phyloP scores from a whole-genome alignment of 768 basidiomycete species.

The Psilocybe azurescens region DNA sequence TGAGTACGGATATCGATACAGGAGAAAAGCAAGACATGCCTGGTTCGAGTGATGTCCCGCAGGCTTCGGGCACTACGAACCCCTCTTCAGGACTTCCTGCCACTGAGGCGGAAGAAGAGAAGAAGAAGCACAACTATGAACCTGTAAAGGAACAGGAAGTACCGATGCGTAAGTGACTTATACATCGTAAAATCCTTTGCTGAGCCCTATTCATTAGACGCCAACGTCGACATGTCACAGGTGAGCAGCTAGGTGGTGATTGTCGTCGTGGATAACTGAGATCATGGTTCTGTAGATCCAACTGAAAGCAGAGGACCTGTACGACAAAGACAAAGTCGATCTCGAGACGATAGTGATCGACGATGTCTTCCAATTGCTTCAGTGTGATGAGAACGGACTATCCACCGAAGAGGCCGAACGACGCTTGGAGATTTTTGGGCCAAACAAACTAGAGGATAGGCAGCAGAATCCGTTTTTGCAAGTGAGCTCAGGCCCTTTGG shows the following conservation, averaged over 20 bases:
- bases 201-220: constrained; percentile 6
- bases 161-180: constrained; percentile 12
- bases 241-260: not conserved
- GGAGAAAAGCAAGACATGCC: constrained; percentile 1
- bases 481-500: constrained; percentile 40
- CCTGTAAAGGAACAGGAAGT: constrained; percentile 1
- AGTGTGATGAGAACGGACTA: constrained; percentile 86
- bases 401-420: constrained; percentile 76
- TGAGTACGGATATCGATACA: not conserved
- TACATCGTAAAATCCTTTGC: not conserved
- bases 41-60: not conserved
- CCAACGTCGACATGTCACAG: constrained; percentile 26
- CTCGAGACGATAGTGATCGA: constrained; percentile 95
- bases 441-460: constrained; percentile 90
- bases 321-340: constrained; percentile 99
- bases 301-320: constrained; percentile 89
- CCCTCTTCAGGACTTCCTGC: not conserved
- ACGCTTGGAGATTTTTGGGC: constrained; percentile 92
- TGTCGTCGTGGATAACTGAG: not conserved
- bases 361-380: constrained; percentile 94
- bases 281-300: constrained; percentile 57
- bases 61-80: not conserved
- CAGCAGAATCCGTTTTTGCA: constrained; percentile 93
- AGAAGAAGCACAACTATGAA: constrained; percentile 6
- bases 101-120: constrained; percentile 1